These are phyloP conservation scores for Alternaria atra DNA, from an alignment of 2,329 filamentous ascomycete species.

Conservation along the genomic window DNA sequence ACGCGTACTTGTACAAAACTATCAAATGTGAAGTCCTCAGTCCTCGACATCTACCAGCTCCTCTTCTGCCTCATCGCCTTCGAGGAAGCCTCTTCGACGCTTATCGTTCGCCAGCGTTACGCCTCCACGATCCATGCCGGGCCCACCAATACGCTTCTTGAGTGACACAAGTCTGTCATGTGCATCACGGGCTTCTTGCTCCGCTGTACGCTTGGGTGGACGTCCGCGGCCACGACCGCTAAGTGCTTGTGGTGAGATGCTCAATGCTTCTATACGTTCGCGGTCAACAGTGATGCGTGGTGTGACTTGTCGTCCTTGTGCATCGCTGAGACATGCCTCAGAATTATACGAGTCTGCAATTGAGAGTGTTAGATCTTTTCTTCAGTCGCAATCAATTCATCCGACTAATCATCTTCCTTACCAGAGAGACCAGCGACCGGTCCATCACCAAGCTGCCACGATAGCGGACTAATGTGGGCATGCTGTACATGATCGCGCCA, in stretches of 20 bases:
- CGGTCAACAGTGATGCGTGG: conserved; percentile 50
- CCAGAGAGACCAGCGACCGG: conserved; percentile 64
- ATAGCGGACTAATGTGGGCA: conserved; percentile 62
- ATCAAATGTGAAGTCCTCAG: conserved; percentile 11
- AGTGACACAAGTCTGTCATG: conserved; percentile 57
- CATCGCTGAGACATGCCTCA: conserved; percentile 60
- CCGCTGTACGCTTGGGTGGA: conserved; percentile 40
- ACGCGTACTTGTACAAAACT: conserved; percentile 11
- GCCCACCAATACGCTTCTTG: conserved; percentile 61
- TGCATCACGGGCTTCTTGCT: conserved; percentile 58
- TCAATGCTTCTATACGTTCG: conserved; percentile 19
- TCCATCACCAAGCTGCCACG: conserved; percentile 69
- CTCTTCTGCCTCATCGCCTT: conserved; percentile 62
- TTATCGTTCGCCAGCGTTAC: conserved; percentile 62
- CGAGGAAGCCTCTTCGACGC: conserved; percentile 59
- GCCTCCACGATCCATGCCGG: conserved; percentile 62
- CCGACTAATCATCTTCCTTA: conserved; percentile 54
- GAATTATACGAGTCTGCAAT: conserved; percentile 51
- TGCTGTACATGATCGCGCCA: conserved; percentile 63
- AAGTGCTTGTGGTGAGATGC: conserved; percentile 4
- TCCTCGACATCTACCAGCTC: conserved; percentile 48
- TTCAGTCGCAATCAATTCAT: conserved; percentile 9
- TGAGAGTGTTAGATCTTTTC: conserved; percentile 28
- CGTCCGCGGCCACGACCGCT: conserved; percentile 43
- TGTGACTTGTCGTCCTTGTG: conserved; percentile 58